Base-by-base conservation (phyloP, 495 filamentous ascomycete genomes). In the Amphirosellinia nigrospora region DNA sequence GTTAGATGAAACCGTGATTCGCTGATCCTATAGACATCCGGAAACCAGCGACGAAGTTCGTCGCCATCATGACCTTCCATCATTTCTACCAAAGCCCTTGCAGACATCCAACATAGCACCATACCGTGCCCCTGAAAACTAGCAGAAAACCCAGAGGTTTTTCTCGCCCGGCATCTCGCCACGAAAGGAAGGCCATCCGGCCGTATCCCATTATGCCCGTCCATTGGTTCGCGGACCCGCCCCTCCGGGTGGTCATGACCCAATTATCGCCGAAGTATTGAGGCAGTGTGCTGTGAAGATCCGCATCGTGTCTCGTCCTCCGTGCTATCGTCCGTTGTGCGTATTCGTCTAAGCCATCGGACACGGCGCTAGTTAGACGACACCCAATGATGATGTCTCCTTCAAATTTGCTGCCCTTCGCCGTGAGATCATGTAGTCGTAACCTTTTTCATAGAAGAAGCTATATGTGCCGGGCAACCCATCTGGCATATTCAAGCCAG, bases 341-440 rank as follows among this genome's bases (percentile, higher is more conserved):
- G 68, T 74, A 88, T 73, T 85, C 86, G 23, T 77, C 74, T 72
- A 84, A 69, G 10, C 88, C 88, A 0, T 81, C 80, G 19, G 81
- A 71, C 3, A 71, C 70, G 5, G 83, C 80, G 53, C 83, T 81
- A 0, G 82, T 86, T 5, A 90, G 79, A 4, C 90, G 91, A 15
- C 92, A 90, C 10, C 92, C 86, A 34, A 93, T 92, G 43, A 92
- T 79, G n/a, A 93, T 86, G 65, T 93, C 89, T 5, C 87, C 86
- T 15, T 76, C 82, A 19, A 81, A 81, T 23, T 58, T 65, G 6
- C 77, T 75, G 1, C 81, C 83, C 36, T 75, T 71, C 0, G 88
- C 0, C 89, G 79, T 30, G 86, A 82, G 3, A 92, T 86, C 84
- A 94, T 88, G 69, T 94, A 94, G 63, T 89, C 83, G 75, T 89